These are phyloP conservation scores for Acephala macrosclerotiorum DNA, from an alignment of 2,329 filamentous ascomycete genomes.

Conservation along the genomic window DNA sequence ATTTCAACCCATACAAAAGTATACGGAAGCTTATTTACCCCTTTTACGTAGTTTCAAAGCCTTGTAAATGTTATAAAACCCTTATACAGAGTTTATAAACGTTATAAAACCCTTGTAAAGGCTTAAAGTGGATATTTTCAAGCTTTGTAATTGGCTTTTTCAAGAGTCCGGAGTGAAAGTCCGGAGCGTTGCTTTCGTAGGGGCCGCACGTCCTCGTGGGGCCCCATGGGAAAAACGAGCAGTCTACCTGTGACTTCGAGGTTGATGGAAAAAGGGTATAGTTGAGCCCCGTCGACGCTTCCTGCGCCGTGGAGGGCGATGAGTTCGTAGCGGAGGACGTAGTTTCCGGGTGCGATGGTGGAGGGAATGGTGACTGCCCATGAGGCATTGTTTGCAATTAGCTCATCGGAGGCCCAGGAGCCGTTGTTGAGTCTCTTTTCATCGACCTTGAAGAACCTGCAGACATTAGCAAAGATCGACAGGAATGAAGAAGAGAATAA, in stretches of 20 bases:
- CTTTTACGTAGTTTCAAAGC: no score
- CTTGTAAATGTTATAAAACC: no score
- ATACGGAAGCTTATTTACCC: no score
- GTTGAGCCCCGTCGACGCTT: constrained; percentile 37
- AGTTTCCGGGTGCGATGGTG: constrained; percentile 60
- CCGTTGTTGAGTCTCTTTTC: constrained; percentile 40
- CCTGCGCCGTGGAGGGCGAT: constrained; percentile 55
- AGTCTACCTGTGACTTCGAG: constrained; percentile 55
- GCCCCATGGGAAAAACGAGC: no score
- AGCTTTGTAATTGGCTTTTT: no score
- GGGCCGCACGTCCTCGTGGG: no score
- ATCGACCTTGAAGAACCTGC: constrained; percentile 56
- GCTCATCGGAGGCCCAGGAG: constrained; percentile 19
- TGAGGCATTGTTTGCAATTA: constrained; percentile 35
- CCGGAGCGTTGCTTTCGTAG: no score
- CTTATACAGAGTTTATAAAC: no score
- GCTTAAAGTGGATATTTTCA: no score
- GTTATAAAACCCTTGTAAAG: no score
- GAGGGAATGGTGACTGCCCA: constrained; percentile 56
- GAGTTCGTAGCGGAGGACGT: constrained; percentile 61
- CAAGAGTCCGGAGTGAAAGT: no score
- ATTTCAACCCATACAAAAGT: no score
- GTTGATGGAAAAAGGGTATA: constrained; percentile 47
- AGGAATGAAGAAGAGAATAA: not conserved
- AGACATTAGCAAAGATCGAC: not conserved